A percentile compares a stretch with the other conserved stretches of the same genome.
Conservation (phyloP, 805 yeast genomes). For the Candida corydali region DNA sequence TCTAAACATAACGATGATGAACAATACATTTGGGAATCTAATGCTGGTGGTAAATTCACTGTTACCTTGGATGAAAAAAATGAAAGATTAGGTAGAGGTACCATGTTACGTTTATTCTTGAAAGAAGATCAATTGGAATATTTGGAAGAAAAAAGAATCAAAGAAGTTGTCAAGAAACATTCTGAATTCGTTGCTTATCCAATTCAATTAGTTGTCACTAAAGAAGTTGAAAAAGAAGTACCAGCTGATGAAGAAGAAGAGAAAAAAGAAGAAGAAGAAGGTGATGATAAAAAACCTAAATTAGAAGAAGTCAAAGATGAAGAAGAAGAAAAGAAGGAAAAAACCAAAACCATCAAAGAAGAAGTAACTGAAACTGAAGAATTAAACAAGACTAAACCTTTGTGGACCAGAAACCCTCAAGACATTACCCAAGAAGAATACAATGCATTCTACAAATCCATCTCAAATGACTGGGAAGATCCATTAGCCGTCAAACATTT, state of each 20-base stretch:
- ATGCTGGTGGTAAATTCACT: slow-evolving; percentile 99
- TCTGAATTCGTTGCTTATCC: slow-evolving; percentile 99
- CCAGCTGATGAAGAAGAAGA: slow-evolving; percentile 71
- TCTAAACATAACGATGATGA: slow-evolving; percentile 99
- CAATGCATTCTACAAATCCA: slow-evolving; percentile 98
- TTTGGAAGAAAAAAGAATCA: slow-evolving; percentile 98
- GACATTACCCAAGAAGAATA: slow-evolving; percentile 98
- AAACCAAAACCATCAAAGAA: slow-evolving; percentile 90
- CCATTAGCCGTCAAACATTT: slow-evolving; percentile 99
- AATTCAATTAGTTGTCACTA: slow-evolving; percentile 95
- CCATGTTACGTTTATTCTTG: slow-evolving; percentile 89
- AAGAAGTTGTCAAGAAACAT: slow-evolving; percentile 99
- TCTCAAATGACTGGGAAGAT: slow-evolving; percentile 99
- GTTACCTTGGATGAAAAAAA: slow-evolving; percentile 84
- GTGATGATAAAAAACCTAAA: slow-evolving; percentile 65
- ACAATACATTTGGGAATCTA: slow-evolving; percentile 99
- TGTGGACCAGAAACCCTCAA: slow-evolving; percentile 99
- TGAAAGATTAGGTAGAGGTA: slow-evolving; percentile 91
- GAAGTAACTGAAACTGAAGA: slow-evolving; percentile 94
- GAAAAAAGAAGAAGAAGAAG: slow-evolving; percentile 18
- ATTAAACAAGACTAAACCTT: slow-evolving; percentile 96
- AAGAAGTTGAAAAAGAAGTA: slow-evolving; percentile 98
- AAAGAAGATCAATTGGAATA: slow-evolving; percentile 99
- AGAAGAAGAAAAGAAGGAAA: slow-evolving; percentile 65
- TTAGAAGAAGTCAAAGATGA: slow-evolving; percentile 77